Evolutionary conservation across 2,329 filamentous ascomycete genomes (phyloP).

Genomic region (Fusarium annulatum): DNA sequence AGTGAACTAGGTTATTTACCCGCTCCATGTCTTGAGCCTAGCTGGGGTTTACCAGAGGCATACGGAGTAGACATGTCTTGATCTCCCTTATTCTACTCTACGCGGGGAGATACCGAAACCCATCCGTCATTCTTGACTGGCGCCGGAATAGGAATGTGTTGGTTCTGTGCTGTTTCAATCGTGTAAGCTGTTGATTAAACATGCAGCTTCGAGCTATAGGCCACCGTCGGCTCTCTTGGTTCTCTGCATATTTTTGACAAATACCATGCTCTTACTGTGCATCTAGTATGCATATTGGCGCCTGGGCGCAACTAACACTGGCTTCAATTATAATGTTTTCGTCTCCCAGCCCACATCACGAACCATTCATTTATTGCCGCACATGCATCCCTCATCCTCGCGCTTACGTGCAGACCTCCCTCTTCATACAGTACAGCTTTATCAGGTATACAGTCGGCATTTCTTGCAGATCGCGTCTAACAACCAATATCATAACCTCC

Average conservation of each 20-base stretch:
- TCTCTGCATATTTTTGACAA: background rate
- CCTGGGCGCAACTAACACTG: background rate
- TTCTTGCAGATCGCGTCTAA: constrained; percentile 36
- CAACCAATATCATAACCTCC: constrained; percentile 3
- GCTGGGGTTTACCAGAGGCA: background rate
- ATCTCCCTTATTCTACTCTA: constrained; percentile 16
- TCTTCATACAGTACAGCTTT: background rate
- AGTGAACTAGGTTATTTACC: constrained; percentile 15
- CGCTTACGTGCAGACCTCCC: constrained; percentile 15
- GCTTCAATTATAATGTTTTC: background rate
- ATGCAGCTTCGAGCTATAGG: background rate
- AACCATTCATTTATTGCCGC: background rate
- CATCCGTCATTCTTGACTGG: background rate
- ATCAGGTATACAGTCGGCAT: background rate
- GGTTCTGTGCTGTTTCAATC: constrained; percentile 10
- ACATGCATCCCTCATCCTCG: constrained; percentile 23
- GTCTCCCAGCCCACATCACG: background rate
- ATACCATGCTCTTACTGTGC: background rate
- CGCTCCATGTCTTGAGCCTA: constrained; percentile 29
- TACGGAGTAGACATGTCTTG: constrained; percentile 18
- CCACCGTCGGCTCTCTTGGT: background rate
- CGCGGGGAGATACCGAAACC: background rate
- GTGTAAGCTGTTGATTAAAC: background rate
- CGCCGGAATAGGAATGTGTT: constrained; percentile 7
- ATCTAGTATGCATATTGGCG: constrained; percentile 12